Evolutionary conservation across 2,329 filamentous ascomycete genomes (phyloP).

Genomic region (Macrophomina tecta): DNA sequence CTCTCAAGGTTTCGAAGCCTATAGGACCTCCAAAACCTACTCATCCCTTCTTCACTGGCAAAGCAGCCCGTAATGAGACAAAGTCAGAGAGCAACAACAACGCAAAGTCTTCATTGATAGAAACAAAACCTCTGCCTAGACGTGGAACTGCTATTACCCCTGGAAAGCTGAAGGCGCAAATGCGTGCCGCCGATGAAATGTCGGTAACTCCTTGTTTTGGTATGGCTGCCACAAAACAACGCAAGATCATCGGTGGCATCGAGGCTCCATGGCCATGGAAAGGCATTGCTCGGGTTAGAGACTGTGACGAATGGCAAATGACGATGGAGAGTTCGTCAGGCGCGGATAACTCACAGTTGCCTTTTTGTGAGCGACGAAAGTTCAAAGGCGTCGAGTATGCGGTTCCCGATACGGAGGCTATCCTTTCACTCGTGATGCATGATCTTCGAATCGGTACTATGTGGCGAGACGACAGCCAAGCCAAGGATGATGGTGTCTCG

Average conservation of each 20-base stretch:
- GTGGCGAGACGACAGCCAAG: not conserved
- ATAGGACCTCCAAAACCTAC: constrained; percentile 53
- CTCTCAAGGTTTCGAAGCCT: constrained; percentile 35
- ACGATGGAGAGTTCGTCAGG: not conserved
- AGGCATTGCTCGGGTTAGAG: constrained; percentile 69
- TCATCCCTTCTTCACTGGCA: constrained; percentile 74
- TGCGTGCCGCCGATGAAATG: constrained; percentile 30
- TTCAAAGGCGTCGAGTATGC: constrained; percentile 47
- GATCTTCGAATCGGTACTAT: not conserved
- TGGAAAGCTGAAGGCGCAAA: constrained; percentile 51
- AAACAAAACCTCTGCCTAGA: constrained; percentile 38
- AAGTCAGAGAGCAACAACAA: not conserved
- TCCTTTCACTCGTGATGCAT: constrained; percentile 27
- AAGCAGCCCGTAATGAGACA: constrained; percentile 41
- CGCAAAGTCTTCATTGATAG: constrained; percentile 26
- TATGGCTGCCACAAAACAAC: constrained; percentile 29
- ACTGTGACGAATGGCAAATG: constrained; percentile 33
- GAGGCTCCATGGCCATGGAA: constrained; percentile 75
- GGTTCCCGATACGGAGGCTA: constrained; percentile 40
- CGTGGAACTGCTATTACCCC: constrained; percentile 52
- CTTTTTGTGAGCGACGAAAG: constrained; percentile 35
- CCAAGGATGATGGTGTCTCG: not conserved
- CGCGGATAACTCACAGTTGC: not conserved
- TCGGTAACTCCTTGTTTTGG: constrained; percentile 36
- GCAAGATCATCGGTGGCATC: constrained; percentile 66